These are phyloP conservation scores for Nemania sp. DNA, from an alignment of 2,329 filamentous ascomycete species.

Conservation along the genomic window DNA sequence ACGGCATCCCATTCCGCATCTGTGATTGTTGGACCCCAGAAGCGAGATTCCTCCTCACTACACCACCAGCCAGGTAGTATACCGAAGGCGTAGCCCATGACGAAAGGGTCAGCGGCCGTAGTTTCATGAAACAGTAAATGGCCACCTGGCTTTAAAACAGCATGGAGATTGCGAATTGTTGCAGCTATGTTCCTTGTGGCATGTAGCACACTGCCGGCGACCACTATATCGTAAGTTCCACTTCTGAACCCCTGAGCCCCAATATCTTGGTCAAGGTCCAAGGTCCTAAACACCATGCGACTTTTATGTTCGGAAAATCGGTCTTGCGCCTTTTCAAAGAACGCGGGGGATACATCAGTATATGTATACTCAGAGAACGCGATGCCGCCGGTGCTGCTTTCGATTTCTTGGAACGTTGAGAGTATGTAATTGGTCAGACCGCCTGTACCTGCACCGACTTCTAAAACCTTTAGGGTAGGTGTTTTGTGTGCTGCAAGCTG, in stretches of 20 bases:
- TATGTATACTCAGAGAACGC: slow-evolving; percentile 40
- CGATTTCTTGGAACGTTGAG: slow-evolving; percentile 24
- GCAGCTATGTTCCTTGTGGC: slow-evolving; percentile 3
- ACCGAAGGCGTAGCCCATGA: slow-evolving; percentile 28
- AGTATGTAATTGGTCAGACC: slow-evolving; percentile 35
- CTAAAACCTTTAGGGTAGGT: slow-evolving; percentile 41
- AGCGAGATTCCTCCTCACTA: neutral
- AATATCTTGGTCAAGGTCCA: slow-evolving; percentile 11
- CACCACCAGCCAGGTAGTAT: slow-evolving; percentile 23
- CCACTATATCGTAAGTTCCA: slow-evolving; percentile 17
- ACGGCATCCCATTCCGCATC: slow-evolving; percentile 22
- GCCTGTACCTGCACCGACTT: slow-evolving; percentile 46
- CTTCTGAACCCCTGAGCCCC: slow-evolving; percentile 6
- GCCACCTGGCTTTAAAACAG: slow-evolving; percentile 17
- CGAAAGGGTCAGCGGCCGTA: slow-evolving; percentile 16
- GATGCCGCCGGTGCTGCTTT: slow-evolving; percentile 20
- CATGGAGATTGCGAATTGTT: slow-evolving; percentile 6
- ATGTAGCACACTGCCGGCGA: slow-evolving; percentile 26
- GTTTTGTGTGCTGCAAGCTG: slow-evolving; percentile 33
- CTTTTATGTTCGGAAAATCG: neutral
- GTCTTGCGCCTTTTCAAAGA: slow-evolving; percentile 15
- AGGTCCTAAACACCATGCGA: slow-evolving; percentile 12
- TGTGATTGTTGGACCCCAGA: neutral
- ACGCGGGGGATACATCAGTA: slow-evolving; percentile 43
- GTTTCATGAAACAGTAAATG: neutral